Base-by-base conservation (phyloP, 805 yeast genomes). In the Zygosaccharomyces lentus region DNA sequence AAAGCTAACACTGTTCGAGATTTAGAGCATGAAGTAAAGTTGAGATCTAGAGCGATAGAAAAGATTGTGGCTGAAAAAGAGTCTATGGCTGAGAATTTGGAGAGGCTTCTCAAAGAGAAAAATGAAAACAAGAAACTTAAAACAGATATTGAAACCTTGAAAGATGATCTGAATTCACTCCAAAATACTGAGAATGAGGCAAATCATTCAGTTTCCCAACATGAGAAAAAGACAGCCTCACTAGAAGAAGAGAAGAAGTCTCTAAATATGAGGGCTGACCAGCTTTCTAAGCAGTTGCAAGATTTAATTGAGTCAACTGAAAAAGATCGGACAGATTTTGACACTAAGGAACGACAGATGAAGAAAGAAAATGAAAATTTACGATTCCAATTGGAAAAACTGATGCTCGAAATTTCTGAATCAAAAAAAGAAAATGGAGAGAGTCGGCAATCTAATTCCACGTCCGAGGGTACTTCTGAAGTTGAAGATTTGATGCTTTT, bases 401-500 rank as follows among this genome's bases (percentile, higher is more conserved):
- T 52, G 29, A 46, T 48, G 31, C 25, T n/a, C 10, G 44, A 44
- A 24, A 23, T 46, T 9, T 21, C 17, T 6, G 42, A 26, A 9
- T 21, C 47, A 31, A 35, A 38, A 24, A 34, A 48, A 10, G 52
- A 50, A 16, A 48, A 48, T 24, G 25, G 41, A 34, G 23, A 45
- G 15, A 48, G 54, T 16, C 43, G 41, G 36, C 13, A 10, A 29
- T 29, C 32, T 29, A 47, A 50, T 15, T 9, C 16, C 2, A 47
- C 51, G 13, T 40, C 45, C 3, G 51, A 51, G 6, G 58, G 56
- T 29, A 48, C 50, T 41, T 42, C 63, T 25, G 62, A 64, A 50
- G 17, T 56, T 36, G 96, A 88, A 55, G 95, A 87, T 51, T 64
- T 88, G 56, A 76, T 88, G 80, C 65, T 87, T 19, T 68, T 89